These are phyloP conservation scores for Phytophthora syringae DNA, from an alignment of 352 stramenopile species.

Conservation along the genomic window DNA sequence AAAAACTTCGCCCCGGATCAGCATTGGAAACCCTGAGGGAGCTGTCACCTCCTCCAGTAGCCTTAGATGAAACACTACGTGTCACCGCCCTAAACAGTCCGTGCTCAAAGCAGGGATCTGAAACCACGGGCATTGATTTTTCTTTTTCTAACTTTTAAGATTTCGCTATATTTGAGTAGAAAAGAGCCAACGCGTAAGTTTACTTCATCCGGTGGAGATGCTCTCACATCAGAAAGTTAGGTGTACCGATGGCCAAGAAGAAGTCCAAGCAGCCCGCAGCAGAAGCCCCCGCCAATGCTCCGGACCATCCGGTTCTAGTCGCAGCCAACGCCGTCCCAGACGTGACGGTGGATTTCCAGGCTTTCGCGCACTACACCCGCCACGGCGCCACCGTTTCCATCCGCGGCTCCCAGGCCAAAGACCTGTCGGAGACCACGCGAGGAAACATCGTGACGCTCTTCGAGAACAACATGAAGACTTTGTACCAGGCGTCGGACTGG, in stretches of 20 bases:
- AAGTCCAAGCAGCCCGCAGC: slow-evolving; percentile 26
- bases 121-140: too few species aligned
- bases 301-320: slow-evolving; percentile 36
- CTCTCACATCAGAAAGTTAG: too few species aligned
- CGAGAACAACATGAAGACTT: slow-evolving; percentile 91
- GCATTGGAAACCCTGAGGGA: too few species aligned
- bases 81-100: too few species aligned
- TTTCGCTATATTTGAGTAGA: too few species aligned
- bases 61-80: too few species aligned
- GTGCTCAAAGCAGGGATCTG: too few species aligned
- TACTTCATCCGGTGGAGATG: too few species aligned
- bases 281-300: slow-evolving; percentile 2
- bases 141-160: too few species aligned
- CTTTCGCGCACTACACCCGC: slow-evolving; percentile 62
- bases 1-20: too few species aligned
- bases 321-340: slow-evolving; percentile 61
- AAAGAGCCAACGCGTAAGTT: too few species aligned
- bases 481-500: slow-evolving; percentile 92
- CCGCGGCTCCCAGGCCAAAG: slow-evolving; percentile 43
- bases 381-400: slow-evolving; percentile 56
- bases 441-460: slow-evolving; percentile 78
- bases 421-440: slow-evolving; percentile 40
- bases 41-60: too few species aligned
- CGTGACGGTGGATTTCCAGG: slow-evolving; percentile 67
- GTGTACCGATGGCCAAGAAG: slow-evolving; percentile 15